Evolutionary conservation across 306 rosid genomes (phyloP), one percentile per base, ranked within the genome.

Genomic region (Rosa multiflora): DNA sequence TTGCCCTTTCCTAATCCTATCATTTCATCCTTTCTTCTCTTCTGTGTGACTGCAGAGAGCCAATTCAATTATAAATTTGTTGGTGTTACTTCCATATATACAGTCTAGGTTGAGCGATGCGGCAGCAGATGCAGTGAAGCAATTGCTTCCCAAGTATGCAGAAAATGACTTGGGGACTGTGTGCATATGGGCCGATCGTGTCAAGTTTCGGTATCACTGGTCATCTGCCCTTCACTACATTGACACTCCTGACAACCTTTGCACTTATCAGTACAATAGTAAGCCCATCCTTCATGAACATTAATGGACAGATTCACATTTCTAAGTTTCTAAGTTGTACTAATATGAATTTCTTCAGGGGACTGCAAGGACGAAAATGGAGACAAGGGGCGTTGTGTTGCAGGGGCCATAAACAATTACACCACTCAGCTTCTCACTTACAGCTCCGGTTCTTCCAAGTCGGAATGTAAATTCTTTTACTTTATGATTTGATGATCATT

Each of bases 171-270:
- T 92, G 82, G 83, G 88, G 0, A 89, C 85, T 26, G 69, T 86
- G 73, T 94, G 98, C 70, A 79, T 85, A 6, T 94, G 98, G 97
- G 93, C 98, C 8, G 98, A 94, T 70, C 80, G 55, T 64, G 77
- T 94, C 18, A 88, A 82, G 73, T 78, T 82, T 69, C 79, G 58
- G 3, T 89, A 70, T 66, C 94, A 71, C 1, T 94, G 98, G 98
- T 92, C 98, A 6, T 74, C 96, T 68, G 79, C 97, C 35, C 89
- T 94, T 78, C 98, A 94, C 76, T 94, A 49, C 79, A 83, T 90
- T 40, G 75, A 94, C 75, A 94, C 97, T 81, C 98, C 97, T 9
- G 91, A 94, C 1, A 26, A 51, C 9, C 83, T 84, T 29, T 94
- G 98, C 87, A 82, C 32, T 23, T 94, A 83, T 84, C 74, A 86